These are phyloP conservation scores for Leucaena leucocephala DNA, from an alignment of 306 rosid genomes.

Conservation along the genomic window DNA sequence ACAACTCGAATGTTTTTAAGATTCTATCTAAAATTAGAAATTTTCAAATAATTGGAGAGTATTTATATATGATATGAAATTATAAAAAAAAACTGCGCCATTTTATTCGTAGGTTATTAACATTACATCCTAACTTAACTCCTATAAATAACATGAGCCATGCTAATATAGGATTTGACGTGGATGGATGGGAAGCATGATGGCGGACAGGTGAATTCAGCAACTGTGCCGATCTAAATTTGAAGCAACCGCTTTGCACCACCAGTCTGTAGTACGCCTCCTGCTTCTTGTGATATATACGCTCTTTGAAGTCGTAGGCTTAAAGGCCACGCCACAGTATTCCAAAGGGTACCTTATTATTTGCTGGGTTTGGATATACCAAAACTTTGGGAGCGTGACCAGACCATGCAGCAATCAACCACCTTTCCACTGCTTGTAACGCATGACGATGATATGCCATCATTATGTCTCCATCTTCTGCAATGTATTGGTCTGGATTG, in stretches of 20 bases:
- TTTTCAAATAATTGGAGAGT: too few species aligned
- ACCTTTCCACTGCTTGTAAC: constrained; percentile 7
- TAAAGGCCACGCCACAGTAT: constrained; percentile 53
- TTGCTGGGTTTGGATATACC: constrained; percentile 16
- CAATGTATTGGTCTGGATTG: not conserved
- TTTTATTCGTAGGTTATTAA: not conserved
- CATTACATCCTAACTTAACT: not conserved
- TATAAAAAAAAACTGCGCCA: not conserved
- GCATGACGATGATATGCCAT: constrained; percentile 8
- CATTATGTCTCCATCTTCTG: constrained; percentile 28
- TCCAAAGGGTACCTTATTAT: constrained; percentile 4
- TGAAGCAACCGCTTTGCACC: constrained; percentile 24
- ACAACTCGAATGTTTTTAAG: not conserved
- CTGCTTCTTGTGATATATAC: constrained; percentile 31
- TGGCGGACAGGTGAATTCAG: not conserved
- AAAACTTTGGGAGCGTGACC: constrained; percentile 6
- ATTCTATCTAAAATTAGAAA: too few species aligned
- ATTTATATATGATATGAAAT: not conserved
- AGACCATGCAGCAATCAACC: constrained; percentile 10
- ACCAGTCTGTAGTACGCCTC: constrained; percentile 33
- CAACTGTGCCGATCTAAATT: not conserved
- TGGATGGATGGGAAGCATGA: constrained; percentile 37
- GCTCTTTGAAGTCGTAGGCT: constrained; percentile 45
- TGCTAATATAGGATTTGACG: constrained; percentile 31
- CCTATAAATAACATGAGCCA: not conserved